Evolutionary conservation across 768 basidiomycete genomes (phyloP).

Genomic region (Boletus vermiculosoides): DNA sequence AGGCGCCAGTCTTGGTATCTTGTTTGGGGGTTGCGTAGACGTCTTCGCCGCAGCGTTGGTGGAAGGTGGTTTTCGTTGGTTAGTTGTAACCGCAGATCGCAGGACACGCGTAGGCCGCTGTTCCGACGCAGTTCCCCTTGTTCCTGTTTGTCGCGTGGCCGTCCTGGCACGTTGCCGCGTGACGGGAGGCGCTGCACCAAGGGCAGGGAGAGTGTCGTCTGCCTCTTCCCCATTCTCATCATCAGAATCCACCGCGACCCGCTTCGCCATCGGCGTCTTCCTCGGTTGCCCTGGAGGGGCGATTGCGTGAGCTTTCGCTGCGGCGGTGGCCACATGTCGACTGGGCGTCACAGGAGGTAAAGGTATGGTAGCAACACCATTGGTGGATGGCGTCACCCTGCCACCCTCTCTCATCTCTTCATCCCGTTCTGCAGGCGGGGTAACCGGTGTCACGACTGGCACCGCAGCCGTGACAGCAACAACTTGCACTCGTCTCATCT

Average conservation of each 20-base stretch:
- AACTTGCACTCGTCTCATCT: conserved; percentile 50
- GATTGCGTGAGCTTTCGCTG: conserved; percentile 68
- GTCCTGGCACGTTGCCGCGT: conserved; percentile 37
- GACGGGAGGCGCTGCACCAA: conserved; percentile 48
- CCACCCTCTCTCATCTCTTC: conserved; percentile 56
- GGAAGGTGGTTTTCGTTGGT: conserved; percentile 53
- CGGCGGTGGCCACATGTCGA: conserved; percentile 67
- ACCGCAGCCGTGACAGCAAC: conserved; percentile 41
- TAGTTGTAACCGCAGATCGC: conserved; percentile 59
- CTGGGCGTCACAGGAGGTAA: conserved; percentile 81
- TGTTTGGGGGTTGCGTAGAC: conserved; percentile 55
- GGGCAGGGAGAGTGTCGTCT: conserved; percentile 62
- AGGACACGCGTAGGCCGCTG: conserved; percentile 74
- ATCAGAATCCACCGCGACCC: conserved; percentile 63
- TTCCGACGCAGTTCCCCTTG: conserved; percentile 62
- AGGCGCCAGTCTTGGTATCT: conserved; percentile 63
- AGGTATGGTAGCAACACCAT: conserved; percentile 22
- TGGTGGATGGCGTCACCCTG: conserved; percentile 30
- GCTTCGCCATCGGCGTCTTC: conserved; percentile 83
- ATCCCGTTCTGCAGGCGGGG: conserved; percentile 76
- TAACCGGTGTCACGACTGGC: conserved; percentile 66
- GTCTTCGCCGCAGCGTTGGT: conserved; percentile 38
- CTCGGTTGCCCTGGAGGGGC: conserved; percentile 80
- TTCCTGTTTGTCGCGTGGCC: conserved; percentile 37
- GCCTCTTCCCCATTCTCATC: conserved; percentile 57